Conservation (phyloP, 768 basidiomycete genomes). For the Exsudoporus frostii region DNA sequence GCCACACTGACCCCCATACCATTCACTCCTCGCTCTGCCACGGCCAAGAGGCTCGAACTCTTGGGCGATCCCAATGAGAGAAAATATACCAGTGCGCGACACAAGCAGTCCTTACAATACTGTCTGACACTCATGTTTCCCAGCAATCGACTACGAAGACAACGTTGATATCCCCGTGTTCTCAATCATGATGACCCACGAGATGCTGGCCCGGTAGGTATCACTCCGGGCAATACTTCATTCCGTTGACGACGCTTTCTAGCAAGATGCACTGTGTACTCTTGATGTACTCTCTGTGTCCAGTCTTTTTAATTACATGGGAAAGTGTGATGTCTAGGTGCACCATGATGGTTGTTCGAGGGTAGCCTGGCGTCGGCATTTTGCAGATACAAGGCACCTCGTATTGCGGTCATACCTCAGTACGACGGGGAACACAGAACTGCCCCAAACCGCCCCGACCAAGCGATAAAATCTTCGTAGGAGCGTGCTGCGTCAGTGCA, state of each 20-base stretch:
- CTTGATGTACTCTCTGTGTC: conserved; percentile 93
- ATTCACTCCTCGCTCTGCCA: too few relatives aligned
- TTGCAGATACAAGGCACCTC: background rate
- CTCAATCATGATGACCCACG: conserved; percentile 99
- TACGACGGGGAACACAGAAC: background rate
- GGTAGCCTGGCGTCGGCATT: background rate
- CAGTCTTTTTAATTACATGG: conserved; percentile 96
- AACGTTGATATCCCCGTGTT: conserved; percentile 97
- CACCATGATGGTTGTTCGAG: background rate
- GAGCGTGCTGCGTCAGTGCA: background rate
- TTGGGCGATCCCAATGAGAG: conserved; percentile 92
- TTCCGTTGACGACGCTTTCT: background rate
- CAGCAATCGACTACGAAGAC: conserved; percentile 96
- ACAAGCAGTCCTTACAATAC: background rate
- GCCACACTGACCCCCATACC: too few relatives aligned
- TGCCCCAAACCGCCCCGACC: background rate
- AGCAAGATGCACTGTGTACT: conserved; percentile 96
- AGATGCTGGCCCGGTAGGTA: conserved; percentile 82
- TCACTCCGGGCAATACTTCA: background rate
- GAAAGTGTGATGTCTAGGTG: conserved; percentile 47
- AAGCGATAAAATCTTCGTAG: background rate
- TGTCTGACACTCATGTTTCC: conserved; percentile 46
- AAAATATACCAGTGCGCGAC: conserved; percentile 74
- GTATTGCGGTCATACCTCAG: background rate
- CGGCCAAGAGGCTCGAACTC: too few relatives aligned